Evolutionary conservation across 169 alveolate genomes (phyloP).

Genomic region (Babesia bovis): DNA sequence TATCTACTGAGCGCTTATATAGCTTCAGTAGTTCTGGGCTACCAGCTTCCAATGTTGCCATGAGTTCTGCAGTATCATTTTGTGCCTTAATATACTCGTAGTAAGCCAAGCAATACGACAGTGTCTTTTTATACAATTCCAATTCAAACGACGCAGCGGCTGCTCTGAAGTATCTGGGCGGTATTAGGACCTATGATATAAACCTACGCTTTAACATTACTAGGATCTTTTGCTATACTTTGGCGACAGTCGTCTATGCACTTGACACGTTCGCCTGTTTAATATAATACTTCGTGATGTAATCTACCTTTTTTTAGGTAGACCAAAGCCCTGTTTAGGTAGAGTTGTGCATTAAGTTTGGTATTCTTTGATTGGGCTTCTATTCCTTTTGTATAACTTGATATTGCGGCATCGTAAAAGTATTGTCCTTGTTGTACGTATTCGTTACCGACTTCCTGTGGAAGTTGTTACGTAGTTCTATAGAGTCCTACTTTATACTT

Average conservation of each 20-base stretch:
- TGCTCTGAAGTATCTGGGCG: slow-evolving; percentile 60
- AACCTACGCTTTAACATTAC: slow-evolving; percentile 57
- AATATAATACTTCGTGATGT: background rate
- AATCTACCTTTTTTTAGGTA: slow-evolving; percentile 38
- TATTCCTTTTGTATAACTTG: slow-evolving; percentile 67
- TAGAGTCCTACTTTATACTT: slow-evolving; percentile 44
- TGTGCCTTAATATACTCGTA: slow-evolving; percentile 11
- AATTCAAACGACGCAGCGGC: slow-evolving; percentile 59
- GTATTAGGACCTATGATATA: background rate
- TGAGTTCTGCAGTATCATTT: background rate
- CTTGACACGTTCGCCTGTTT: slow-evolving; percentile 50
- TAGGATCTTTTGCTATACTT: slow-evolving; percentile 33
- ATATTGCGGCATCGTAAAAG: slow-evolving; percentile 64
- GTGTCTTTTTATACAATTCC: slow-evolving; percentile 57
- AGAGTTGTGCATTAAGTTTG: slow-evolving; percentile 49
- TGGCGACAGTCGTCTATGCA: slow-evolving; percentile 61
- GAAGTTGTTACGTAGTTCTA: background rate
- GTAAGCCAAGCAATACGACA: slow-evolving; percentile 57
- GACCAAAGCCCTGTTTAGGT: slow-evolving; percentile 64
- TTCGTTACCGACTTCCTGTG: slow-evolving; percentile 67
- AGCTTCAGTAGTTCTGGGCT: slow-evolving; percentile 25
- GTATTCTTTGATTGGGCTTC: slow-evolving; percentile 53
- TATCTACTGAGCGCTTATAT: slow-evolving; percentile 16
- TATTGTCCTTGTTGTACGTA: slow-evolving; percentile 53
- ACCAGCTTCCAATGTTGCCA: slow-evolving; percentile 6